Conservation (phyloP, 345 rosid genomes). For the Angophora floribunda region DNA sequence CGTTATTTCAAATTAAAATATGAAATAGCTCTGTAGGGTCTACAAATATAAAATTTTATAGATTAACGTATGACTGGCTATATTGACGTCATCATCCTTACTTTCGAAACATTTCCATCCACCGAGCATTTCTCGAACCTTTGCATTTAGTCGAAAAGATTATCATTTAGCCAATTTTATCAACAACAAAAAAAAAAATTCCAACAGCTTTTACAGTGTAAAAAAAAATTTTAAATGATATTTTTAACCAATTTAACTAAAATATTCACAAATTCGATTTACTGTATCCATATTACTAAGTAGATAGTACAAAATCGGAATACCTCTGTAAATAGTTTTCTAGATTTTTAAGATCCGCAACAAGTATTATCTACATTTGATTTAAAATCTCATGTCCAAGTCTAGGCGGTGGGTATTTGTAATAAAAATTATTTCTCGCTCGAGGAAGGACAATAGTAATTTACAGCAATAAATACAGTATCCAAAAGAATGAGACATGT, state of each 20-base stretch:
- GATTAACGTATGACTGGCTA: background rate
- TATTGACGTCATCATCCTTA: background rate
- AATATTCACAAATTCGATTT: background rate
- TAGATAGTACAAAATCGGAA: rapidly evolving
- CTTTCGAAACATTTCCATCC: background rate
- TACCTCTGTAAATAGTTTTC: too few species aligned
- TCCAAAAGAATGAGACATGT: background rate
- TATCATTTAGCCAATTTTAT: background rate
- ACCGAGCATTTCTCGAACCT: background rate
- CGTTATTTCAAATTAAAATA: background rate
- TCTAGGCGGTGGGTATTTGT: background rate
- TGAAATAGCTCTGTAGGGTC: background rate
- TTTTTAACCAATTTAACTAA: background rate
- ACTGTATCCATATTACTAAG: background rate
- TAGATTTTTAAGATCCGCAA: background rate
- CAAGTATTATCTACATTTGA: rapidly evolving
- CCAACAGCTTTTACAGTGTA: background rate
- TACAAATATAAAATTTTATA: background rate
- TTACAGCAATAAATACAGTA: background rate
- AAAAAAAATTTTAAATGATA: background rate
- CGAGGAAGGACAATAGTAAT: background rate
- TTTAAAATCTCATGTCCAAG: background rate
- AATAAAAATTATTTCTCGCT: background rate
- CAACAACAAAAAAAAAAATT: background rate
- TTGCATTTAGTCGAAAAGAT: background rate